Evolutionary conservation across 1,139 yeast genomes (phyloP).

Genomic region (Yamadazyma mexicana): DNA sequence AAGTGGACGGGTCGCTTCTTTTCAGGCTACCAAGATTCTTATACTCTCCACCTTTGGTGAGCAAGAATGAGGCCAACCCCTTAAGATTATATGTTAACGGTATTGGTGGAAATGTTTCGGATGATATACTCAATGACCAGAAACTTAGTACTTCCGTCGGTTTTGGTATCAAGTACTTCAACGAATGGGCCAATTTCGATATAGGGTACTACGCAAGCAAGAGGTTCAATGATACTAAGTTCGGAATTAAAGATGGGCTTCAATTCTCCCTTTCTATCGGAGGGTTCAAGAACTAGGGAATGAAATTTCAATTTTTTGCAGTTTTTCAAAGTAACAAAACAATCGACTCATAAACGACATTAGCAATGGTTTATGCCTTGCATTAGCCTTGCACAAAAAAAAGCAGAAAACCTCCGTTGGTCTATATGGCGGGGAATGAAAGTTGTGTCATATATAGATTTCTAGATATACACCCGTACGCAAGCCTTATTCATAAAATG

Average conservation of each 20-base stretch:
- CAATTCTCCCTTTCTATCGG: slow-evolving; percentile 49
- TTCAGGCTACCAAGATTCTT: slow-evolving; percentile 38
- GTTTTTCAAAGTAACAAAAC: too few relatives aligned
- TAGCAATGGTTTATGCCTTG: not conserved
- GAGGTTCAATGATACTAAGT: slow-evolving; percentile 21
- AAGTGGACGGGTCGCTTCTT: slow-evolving; percentile 33
- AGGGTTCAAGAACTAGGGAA: slow-evolving; percentile 34
- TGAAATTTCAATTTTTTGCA: too few relatives aligned
- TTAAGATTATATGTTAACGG: slow-evolving; percentile 44
- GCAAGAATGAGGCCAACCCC: slow-evolving; percentile 30
- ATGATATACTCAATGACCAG: slow-evolving; percentile 25
- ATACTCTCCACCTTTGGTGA: slow-evolving; percentile 19
- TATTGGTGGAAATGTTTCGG: slow-evolving; percentile 33
- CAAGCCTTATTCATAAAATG: too few relatives aligned
- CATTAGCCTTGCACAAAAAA: not conserved
- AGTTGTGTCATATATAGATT: not conserved
- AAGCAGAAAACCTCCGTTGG: too few relatives aligned
- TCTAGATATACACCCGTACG: not conserved
- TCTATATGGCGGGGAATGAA: not conserved
- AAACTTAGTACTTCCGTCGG: slow-evolving; percentile 38
- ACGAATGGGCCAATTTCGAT: slow-evolving; percentile 48
- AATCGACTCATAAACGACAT: not conserved
- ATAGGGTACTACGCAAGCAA: slow-evolving; percentile 45
- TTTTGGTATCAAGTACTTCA: slow-evolving; percentile 43
- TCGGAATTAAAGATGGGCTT: slow-evolving; percentile 46